Percentiles rank a stretch among this genome's conserved stretches.
These are phyloP conservation scores for Clavariopsis aquatica DNA, from an alignment of 495 filamentous ascomycete species.

Conservation along the genomic window DNA sequence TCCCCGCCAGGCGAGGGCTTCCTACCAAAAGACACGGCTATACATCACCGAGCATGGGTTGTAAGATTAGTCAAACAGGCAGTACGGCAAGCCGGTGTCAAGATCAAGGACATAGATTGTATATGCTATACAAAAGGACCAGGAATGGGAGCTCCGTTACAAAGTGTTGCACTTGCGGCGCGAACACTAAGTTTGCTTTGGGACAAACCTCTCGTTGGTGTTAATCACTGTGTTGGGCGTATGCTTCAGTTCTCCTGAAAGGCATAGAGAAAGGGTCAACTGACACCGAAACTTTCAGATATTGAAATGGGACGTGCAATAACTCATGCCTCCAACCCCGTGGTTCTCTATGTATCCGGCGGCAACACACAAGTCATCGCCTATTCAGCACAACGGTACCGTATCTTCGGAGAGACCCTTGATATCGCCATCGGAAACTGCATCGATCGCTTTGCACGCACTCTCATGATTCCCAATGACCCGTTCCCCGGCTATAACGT, in stretches of 20 bases:
- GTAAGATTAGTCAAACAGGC: constrained; percentile 76
- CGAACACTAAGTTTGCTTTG: constrained; percentile 81
- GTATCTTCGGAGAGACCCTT: constrained; percentile 96
- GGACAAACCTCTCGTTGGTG: constrained; percentile 82
- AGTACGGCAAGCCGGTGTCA: constrained; percentile 65
- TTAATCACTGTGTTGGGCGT: constrained; percentile 97
- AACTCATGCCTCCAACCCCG: constrained; percentile 86
- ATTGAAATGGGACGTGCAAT: constrained; percentile 98
- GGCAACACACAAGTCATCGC: constrained; percentile 99
- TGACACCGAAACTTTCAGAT: constrained; percentile 49
- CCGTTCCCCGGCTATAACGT: constrained; percentile 97
- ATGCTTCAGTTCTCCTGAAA: constrained; percentile 40
- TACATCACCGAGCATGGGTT: constrained; percentile 85
- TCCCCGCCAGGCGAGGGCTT: constrained; percentile 93
- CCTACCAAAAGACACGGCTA: constrained; percentile 92
- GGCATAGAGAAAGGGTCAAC: not conserved
- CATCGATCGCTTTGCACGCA: constrained; percentile 91
- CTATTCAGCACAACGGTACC: constrained; percentile 88
- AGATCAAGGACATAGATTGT: constrained; percentile 71
- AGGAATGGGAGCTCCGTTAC: constrained; percentile 95
- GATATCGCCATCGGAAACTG: constrained; percentile 98
- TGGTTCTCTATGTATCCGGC: constrained; percentile 93
- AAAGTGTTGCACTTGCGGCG: constrained; percentile 81
- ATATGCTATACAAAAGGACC: constrained; percentile 96
- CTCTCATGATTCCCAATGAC: constrained; percentile 87